A percentile compares a stretch with the other conserved stretches of the same genome.
These are phyloP conservation scores for Eimeria acervulina DNA, from an alignment of 169 alveolate genomes.

Conservation along the genomic window DNA sequence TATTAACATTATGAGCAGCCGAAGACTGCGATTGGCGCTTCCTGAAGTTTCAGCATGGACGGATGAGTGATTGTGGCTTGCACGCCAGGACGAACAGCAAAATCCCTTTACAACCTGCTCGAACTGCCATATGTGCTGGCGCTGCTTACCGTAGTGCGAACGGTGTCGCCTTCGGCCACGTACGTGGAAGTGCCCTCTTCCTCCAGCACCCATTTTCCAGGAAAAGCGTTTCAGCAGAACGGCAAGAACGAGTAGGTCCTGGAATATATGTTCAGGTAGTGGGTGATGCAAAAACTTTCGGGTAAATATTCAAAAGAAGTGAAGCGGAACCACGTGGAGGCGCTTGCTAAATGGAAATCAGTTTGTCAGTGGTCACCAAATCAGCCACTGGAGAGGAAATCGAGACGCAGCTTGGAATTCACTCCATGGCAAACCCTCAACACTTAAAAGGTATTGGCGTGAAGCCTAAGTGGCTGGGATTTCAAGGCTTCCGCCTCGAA, in stretches of 20 bases:
- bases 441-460: background rate
- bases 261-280: too few relatives aligned
- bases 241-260: too few relatives aligned
- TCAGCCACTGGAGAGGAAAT: background rate
- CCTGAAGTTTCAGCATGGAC: background rate
- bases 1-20: background rate
- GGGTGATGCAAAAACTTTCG: background rate
- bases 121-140: background rate
- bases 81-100: background rate
- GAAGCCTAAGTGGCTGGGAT: background rate
- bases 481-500: background rate
- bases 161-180: conserved; percentile 79
- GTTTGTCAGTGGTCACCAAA: conserved; percentile 24
- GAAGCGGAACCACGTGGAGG: background rate
- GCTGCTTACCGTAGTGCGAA: conserved; percentile 48
- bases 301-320: background rate
- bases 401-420: background rate
- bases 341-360: background rate
- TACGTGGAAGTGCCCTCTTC: conserved; percentile 58
- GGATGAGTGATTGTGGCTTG: background rate
- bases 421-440: background rate
- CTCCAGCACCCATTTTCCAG: conserved; percentile 10
- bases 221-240: background rate
- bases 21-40: background rate
- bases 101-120: background rate